Percentiles rank a stretch among this genome's conserved stretches.
Conservation (phyloP, 345 rosid species). For the Noccaea caerulescens region DNA sequence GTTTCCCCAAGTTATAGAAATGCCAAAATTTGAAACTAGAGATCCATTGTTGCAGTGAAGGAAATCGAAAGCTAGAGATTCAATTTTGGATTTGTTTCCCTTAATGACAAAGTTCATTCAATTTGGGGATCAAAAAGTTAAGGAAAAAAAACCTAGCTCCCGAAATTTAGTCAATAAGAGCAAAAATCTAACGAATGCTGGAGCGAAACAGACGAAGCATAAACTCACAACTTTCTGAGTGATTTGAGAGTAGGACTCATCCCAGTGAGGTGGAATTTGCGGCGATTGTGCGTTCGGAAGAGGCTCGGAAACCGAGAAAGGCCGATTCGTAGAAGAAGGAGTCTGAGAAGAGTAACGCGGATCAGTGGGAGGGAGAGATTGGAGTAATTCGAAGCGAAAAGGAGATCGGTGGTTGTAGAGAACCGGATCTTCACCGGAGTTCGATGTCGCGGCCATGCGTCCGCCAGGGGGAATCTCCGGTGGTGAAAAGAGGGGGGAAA, state of each 20-base stretch:
- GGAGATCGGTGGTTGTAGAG: slow-evolving; percentile 46
- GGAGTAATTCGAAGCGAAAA: slow-evolving; percentile 49
- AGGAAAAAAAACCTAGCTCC: slow-evolving; percentile 15
- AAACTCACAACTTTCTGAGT: slow-evolving; percentile 47
- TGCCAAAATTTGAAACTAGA: background rate
- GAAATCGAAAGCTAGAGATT: slow-evolving; percentile 12
- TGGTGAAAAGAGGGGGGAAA: background rate
- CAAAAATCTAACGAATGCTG: background rate
- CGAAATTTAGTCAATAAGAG: slow-evolving; percentile 3
- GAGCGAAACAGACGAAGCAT: background rate
- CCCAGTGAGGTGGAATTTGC: slow-evolving; percentile 27
- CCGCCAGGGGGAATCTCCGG: background rate
- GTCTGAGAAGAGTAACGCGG: slow-evolving; percentile 33
- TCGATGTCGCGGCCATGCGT: slow-evolving; percentile 49
- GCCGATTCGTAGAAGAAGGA: slow-evolving; percentile 38
- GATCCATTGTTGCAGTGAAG: background rate
- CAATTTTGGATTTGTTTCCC: slow-evolving; percentile 27
- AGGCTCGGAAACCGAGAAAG: slow-evolving; percentile 25
- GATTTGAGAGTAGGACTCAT: slow-evolving; percentile 47
- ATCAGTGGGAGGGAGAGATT: slow-evolving; percentile 40
- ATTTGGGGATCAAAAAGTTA: background rate
- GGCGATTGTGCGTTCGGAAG: slow-evolving; percentile 37
- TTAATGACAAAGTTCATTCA: slow-evolving; percentile 27
- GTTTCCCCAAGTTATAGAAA: background rate
- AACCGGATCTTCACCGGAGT: slow-evolving; percentile 54